Evolutionary conservation across 805 yeast species (phyloP).

Genomic region (Wickerhamomyces hampshirensis): DNA sequence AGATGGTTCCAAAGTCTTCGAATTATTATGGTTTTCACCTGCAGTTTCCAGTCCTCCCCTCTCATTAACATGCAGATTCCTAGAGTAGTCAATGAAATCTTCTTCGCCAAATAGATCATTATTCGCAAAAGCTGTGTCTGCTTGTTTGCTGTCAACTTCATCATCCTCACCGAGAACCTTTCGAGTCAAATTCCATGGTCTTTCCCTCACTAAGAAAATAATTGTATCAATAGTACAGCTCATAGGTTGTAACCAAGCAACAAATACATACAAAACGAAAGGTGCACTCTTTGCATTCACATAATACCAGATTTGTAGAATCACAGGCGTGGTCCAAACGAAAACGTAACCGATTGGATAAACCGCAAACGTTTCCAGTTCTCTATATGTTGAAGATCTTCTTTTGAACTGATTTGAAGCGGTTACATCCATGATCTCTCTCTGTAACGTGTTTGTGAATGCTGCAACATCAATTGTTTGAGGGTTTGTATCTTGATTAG

Average conservation of each 20-base stretch:
- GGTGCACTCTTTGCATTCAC: constrained; percentile 4
- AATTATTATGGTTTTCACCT: no score
- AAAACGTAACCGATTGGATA: constrained; percentile 21
- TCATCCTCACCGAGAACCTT: no score
- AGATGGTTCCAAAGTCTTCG: no score
- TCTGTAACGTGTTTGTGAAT: constrained; percentile 10
- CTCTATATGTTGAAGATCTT: constrained; percentile 12
- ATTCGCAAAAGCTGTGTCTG: no score
- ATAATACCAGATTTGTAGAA: constrained; percentile 14
- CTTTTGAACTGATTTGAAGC: constrained; percentile 6
- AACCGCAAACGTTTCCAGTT: constrained; percentile 16
- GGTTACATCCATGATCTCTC: constrained; percentile 17
- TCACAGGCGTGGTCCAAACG: constrained; percentile 16
- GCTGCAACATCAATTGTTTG: background rate
- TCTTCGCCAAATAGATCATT: no score
- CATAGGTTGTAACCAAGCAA: constrained; percentile 73
- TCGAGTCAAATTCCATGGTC: constrained; percentile 60
- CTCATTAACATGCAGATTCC: no score
- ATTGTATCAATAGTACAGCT: constrained; percentile 72
- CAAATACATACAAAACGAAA: constrained; percentile 17
- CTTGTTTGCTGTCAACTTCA: no score
- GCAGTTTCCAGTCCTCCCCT: no score
- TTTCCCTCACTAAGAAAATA: constrained; percentile 72
- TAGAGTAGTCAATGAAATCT: no score
- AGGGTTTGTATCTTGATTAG: background rate